Evolutionary conservation across 371 early-diverging fungal species (phyloP).

Genomic region (Lichtheimia ornata): DNA sequence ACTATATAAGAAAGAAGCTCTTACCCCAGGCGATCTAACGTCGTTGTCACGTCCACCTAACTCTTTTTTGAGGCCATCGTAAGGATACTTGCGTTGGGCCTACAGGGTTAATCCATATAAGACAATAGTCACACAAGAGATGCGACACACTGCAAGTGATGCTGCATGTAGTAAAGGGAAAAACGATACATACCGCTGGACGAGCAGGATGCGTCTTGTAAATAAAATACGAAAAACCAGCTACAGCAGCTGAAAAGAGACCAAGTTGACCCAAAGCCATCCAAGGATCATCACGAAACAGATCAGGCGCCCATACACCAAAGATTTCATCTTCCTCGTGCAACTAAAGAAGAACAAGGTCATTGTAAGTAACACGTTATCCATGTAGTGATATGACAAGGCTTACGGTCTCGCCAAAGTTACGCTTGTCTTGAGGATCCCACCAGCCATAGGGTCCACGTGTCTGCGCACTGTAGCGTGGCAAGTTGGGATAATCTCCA

Average conservation of each 20-base stretch:
- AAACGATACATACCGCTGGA: slow-evolving; percentile 34
- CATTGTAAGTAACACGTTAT: background rate
- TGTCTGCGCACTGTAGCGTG: slow-evolving; percentile 57
- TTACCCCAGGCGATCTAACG: slow-evolving; percentile 48
- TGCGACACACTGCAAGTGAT: background rate
- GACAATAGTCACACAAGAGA: too few relatives aligned
- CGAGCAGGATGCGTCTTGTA: slow-evolving; percentile 47
- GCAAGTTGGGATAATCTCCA: slow-evolving; percentile 69
- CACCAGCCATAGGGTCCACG: slow-evolving; percentile 62
- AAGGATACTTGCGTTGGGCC: slow-evolving; percentile 52
- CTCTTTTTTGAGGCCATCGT: slow-evolving; percentile 47
- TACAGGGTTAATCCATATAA: slow-evolving; percentile 3
- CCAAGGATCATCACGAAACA: slow-evolving; percentile 55
- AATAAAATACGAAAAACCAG: slow-evolving; percentile 49
- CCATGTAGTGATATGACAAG: background rate
- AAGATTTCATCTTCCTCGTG: slow-evolving; percentile 66
- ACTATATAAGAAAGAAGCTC: slow-evolving; percentile 7
- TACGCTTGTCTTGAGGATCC: slow-evolving; percentile 66
- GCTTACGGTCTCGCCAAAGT: slow-evolving; percentile 66
- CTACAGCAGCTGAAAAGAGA: slow-evolving; percentile 34
- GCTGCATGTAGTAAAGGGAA: background rate
- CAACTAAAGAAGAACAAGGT: slow-evolving; percentile 35
- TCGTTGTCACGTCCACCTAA: slow-evolving; percentile 51
- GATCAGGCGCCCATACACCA: slow-evolving; percentile 68
- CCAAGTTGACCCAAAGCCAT: slow-evolving; percentile 56